These are phyloP conservation scores for Saururus chinensis DNA, from an alignment of 164 flowering plant species.

Conservation along the genomic window DNA sequence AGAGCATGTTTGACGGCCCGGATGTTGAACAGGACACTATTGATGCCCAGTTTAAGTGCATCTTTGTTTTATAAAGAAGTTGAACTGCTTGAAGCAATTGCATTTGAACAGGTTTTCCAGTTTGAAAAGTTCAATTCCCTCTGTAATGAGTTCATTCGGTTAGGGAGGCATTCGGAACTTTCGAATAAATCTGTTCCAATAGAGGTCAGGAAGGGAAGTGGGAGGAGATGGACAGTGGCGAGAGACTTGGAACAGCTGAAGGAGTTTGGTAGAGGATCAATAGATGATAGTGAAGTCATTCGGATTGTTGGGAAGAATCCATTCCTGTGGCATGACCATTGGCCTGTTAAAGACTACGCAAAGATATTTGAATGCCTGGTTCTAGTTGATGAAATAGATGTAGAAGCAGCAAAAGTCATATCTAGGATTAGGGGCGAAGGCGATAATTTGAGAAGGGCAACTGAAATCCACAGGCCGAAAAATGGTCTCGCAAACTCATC, in stretches of 20 bases:
- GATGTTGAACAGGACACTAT: constrained; percentile 64
- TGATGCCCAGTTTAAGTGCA: constrained; percentile 93
- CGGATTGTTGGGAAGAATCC: constrained; percentile 80
- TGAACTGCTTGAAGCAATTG: constrained; percentile 61
- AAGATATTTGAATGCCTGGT: constrained; percentile 72
- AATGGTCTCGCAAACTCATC: constrained; percentile 2
- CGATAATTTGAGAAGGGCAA: constrained; percentile 8
- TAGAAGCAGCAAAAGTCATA: constrained; percentile 66
- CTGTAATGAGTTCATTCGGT: constrained; percentile 67
- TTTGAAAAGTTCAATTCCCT: constrained; percentile 61
- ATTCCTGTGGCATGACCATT: constrained; percentile 95
- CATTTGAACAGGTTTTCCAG: constrained; percentile 71
- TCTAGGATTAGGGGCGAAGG: constrained; percentile 56
- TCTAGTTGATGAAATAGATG: constrained; percentile 61
- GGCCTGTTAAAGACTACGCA: constrained; percentile 89
- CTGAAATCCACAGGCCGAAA: constrained; percentile 2
- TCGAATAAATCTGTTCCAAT: constrained; percentile 23
- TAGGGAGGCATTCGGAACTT: constrained; percentile 53
- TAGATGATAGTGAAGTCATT: constrained; percentile 45
- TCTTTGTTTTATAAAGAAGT: constrained; percentile 89
- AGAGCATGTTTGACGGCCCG: constrained; percentile 89
- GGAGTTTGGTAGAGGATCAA: constrained; percentile 26
- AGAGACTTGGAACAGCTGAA: constrained; percentile 76
- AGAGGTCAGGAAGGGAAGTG: constrained; percentile 75
- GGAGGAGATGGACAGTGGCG: constrained; percentile 78